A percentile compares a stretch with the other conserved stretches of the same genome.
Conservation (phyloP, 2,329 filamentous ascomycete genomes). For the Aspergillus novofumigatus region DNA sequence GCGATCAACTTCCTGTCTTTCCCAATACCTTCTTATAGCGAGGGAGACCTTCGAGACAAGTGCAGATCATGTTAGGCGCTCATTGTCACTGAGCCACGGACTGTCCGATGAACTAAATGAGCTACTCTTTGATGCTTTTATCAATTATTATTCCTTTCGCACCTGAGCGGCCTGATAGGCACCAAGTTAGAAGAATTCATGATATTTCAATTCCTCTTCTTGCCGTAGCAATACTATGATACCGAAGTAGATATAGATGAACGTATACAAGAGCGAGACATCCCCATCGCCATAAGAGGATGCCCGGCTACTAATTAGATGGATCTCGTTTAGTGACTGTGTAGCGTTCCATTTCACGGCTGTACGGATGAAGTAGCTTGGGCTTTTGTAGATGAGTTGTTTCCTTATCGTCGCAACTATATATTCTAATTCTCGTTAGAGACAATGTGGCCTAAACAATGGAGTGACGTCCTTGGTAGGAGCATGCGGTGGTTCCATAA, state of each 20-base stretch:
- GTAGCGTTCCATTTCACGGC: too few relatives aligned
- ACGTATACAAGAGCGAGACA: too few relatives aligned
- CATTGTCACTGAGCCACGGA: not conserved
- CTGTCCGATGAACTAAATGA: not conserved
- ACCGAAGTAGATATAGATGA: not conserved
- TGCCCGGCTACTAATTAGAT: too few relatives aligned
- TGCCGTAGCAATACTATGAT: not conserved
- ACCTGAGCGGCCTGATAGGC: not conserved
- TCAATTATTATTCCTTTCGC: not conserved
- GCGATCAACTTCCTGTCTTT: not conserved
- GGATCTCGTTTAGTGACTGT: too few relatives aligned
- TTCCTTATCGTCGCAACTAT: too few relatives aligned
- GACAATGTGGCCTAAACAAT: too few relatives aligned
- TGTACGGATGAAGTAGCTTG: too few relatives aligned
- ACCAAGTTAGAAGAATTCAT: not conserved
- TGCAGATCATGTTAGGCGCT: not conserved
- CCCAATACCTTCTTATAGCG: not conserved
- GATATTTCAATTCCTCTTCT: not conserved
- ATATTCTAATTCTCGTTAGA: too few relatives aligned
- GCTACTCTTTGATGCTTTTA: not conserved
- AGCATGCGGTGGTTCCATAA: too few relatives aligned
- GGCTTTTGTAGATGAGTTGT: too few relatives aligned
- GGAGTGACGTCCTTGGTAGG: too few relatives aligned
- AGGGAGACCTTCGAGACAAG: not conserved
- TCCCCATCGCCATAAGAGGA: too few relatives aligned